These are phyloP conservation scores for Centella asiatica DNA, from an alignment of 129 eudicot genomes.

Conservation along the genomic window DNA sequence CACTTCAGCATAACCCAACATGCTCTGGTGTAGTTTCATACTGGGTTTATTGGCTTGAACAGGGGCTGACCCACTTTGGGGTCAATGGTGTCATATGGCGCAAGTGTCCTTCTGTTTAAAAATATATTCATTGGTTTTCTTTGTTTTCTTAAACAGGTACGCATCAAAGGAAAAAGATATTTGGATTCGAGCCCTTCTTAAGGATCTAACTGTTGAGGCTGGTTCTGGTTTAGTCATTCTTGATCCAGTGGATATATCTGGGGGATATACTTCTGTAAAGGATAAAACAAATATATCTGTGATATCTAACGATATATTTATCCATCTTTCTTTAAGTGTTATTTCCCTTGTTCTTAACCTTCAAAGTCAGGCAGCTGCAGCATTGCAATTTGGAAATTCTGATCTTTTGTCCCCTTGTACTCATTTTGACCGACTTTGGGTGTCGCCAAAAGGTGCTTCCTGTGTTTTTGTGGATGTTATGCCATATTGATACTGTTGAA, in stretches of 20 bases:
- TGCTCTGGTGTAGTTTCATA: too few species aligned
- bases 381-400: slow-evolving; percentile 66
- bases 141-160: slow-evolving; percentile 42
- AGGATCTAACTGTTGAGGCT: slow-evolving; percentile 86
- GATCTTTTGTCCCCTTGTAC: slow-evolving; percentile 90
- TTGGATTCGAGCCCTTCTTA: slow-evolving; percentile 83
- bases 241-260: slow-evolving; percentile 94
- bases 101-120: background rate
- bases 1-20: too few species aligned
- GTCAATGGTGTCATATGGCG: too few species aligned
- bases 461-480: slow-evolving; percentile 8
- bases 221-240: slow-evolving; percentile 93
- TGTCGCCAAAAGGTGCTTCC: slow-evolving; percentile 62
- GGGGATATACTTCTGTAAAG: slow-evolving; percentile 87
- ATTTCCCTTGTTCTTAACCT: slow-evolving; percentile 87
- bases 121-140: too few species aligned
- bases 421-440: slow-evolving; percentile 81
- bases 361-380: slow-evolving; percentile 73
- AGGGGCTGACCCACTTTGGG: too few species aligned
- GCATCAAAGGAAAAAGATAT: slow-evolving; percentile 90
- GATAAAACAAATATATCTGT: slow-evolving; percentile 87
- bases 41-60: too few species aligned
- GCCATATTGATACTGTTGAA: too few species aligned
- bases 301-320: slow-evolving; percentile 62
- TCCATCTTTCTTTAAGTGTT: slow-evolving; percentile 80